Base-by-base conservation (phyloP, 164 flowering plant species). In the Saururus chinensis region DNA sequence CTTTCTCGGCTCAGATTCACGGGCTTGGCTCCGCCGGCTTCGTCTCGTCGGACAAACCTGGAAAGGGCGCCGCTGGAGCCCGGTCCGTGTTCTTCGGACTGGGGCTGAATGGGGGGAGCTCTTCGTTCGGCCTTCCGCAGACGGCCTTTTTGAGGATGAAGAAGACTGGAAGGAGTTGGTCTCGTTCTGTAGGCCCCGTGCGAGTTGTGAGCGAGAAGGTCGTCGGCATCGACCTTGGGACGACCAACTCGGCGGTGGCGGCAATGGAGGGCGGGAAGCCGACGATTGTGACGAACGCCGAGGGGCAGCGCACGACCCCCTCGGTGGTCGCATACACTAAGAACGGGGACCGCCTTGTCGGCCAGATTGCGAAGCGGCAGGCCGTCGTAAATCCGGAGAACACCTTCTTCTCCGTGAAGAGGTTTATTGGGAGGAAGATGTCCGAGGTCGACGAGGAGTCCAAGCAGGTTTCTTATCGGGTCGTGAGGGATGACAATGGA, bases 291-390 rank as follows among this genome's bases (percentile, higher is more conserved):
- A 79, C 84, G 1, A 83, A 83, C 56, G 80, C 84, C 2, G 88
- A 83, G 61, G 88, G 88, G 1, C 88, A 83, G 68, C 64, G 98
- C 21, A 92, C 98, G 56, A 92, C 98, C 35, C 98, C 98, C 20
- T 89, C 98, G 0, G 98, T 92, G 40, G 98, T 92, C 22, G 98
- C 98, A 7, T 92, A 92, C 66, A 89, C 98, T 0, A 92, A 89
- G 76, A 78, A 63, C 49, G 97, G 97, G 0, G 97, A 89, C 51
- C 65, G 89, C 64, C 71, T 92, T 13, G 98, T 89, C 3, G 96
- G 98, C 0, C 98, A 92, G 81, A 89, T 92, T 70, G 98, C 96
- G 21, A 92, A 92, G 82, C 72, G 96, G 63, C 96, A 89, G 67
- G 93, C 96, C 1, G 96, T 89, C 12, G 96, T 89, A 35, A 89